These are phyloP conservation scores for Hymenoscyphus infarciens DNA, from an alignment of 2,329 filamentous ascomycete species.

Conservation along the genomic window DNA sequence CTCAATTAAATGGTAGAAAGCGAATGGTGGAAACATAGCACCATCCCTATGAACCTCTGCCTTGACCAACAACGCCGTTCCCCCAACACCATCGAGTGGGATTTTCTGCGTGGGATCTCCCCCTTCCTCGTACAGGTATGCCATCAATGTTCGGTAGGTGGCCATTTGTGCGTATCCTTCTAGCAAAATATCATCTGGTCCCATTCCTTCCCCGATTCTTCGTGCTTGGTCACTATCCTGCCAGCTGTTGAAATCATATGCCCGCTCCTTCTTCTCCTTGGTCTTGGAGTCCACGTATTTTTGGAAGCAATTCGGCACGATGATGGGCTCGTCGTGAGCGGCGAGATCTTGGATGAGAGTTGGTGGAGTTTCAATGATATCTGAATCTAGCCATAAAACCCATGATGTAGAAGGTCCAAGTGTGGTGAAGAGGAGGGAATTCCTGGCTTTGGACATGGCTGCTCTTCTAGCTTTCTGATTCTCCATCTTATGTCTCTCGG, in stretches of 20 bases:
- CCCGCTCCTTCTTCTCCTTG: slow-evolving; percentile 68
- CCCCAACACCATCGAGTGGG: slow-evolving; percentile 86
- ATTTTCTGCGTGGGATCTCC: slow-evolving; percentile 61
- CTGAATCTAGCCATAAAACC: slow-evolving; percentile 94
- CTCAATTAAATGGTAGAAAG: slow-evolving; percentile 96
- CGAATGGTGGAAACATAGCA: slow-evolving; percentile 95
- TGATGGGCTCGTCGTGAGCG: slow-evolving; percentile 79
- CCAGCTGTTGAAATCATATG: slow-evolving; percentile 98
- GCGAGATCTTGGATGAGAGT: slow-evolving; percentile 90
- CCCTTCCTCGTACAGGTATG: slow-evolving; percentile 63
- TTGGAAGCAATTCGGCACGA: slow-evolving; percentile 96
- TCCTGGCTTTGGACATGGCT: slow-evolving; percentile 89
- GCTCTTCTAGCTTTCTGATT: slow-evolving; percentile 85
- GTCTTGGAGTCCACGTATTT: slow-evolving; percentile 68
- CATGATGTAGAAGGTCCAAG: slow-evolving; percentile 87
- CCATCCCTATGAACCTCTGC: slow-evolving; percentile 95
- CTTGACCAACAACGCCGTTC: slow-evolving; percentile 88
- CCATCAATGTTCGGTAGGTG: slow-evolving; percentile 90
- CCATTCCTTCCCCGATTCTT: slow-evolving; percentile 74
- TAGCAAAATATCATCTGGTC: slow-evolving; percentile 83
- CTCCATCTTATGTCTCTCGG: slow-evolving; percentile 84
- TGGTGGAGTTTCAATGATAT: slow-evolving; percentile 84
- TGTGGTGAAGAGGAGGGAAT: slow-evolving; percentile 92
- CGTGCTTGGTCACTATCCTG: slow-evolving; percentile 80
- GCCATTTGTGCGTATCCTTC: slow-evolving; percentile 93